Evolutionary conservation across 2,329 filamentous ascomycete genomes (phyloP), one percentile per base, ranked within the genome.

Genomic region (Periconia sp.): DNA sequence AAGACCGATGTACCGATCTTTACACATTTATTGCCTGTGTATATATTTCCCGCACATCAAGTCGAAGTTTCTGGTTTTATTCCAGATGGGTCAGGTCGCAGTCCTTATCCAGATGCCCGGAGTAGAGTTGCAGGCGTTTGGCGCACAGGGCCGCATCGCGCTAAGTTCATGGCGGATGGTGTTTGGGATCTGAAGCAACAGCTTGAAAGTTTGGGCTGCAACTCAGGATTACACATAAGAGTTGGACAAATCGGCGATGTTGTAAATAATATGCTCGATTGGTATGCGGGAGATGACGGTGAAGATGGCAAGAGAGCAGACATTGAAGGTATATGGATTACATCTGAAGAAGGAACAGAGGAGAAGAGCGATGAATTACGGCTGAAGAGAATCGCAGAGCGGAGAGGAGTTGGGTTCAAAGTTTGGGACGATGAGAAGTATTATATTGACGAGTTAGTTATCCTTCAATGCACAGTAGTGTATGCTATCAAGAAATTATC

Each of bases 361-460:
- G 88, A 92, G 63, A 78, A 79, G 43, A 66, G 71, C 4, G 87
- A 92, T 40, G 84, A 90, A 55, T 67, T 73, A 16, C 72, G 72
- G 1, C 73, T 89, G 2, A 73, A 76, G 19, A 62, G 71, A 0
- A 61, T 82, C 0, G 84, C 86, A 41, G 68, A 78, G 16, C 64
- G 76, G 10, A 69, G 77, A 3, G 75, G 73, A 1, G 73, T 84
- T 4, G 76, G 82, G 1, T 88, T 89, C 63, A 80, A 81, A 61
- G 45, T 84, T 1, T 91, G 84, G 82, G 67, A 70, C 0, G 88
- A 92, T 56, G 88, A 91, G 66, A 92, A 92, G 63, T 92, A 88
- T 55, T 85, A 85, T 46, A 77, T 92, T 36, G 85, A 92, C 57
- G 87, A 92, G 88, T 92, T 73, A 70, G 86, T 46, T 47, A 34